phyloP scores from a whole-genome alignment of 2,329 filamentous ascomycete genomes.

The Leptographium galeiforme region DNA sequence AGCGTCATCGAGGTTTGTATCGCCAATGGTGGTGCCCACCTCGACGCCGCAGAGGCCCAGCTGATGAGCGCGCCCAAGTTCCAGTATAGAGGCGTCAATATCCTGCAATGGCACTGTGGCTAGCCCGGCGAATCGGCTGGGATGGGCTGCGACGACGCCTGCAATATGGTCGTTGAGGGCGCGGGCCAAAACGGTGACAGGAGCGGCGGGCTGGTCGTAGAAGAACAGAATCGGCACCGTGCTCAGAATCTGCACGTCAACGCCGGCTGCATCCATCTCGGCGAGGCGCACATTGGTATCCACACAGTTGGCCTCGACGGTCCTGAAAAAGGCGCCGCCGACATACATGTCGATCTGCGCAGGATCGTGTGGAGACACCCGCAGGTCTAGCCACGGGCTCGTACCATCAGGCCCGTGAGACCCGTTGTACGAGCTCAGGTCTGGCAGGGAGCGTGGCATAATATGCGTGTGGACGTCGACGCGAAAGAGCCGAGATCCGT shows the following conservation, averaged over 20 bases:
- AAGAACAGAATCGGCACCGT: slow-evolving; percentile 2
- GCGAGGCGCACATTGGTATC: neutral
- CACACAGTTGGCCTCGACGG: slow-evolving; percentile 2
- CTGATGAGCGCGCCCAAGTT: neutral
- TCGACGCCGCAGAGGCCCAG: neutral
- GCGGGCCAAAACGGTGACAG: neutral
- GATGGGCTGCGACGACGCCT: neutral
- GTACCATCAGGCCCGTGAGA: neutral
- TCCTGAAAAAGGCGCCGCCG: neutral
- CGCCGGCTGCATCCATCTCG: slow-evolving; percentile 1
- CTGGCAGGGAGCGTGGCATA: neutral
- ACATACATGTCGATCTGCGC: slow-evolving; percentile 1
- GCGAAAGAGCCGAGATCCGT: neutral
- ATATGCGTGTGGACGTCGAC: slow-evolving; percentile 2
- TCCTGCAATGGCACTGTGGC: slow-evolving; percentile 1
- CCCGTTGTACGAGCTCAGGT: neutral
- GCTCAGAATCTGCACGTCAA: slow-evolving; percentile 1
- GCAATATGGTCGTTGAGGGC: slow-evolving; percentile 2
- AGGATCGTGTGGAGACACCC: neutral
- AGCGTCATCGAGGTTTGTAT: neutral
- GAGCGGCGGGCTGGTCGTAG: slow-evolving; percentile 1
- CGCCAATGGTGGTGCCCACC: neutral
- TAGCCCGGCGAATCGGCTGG: neutral
- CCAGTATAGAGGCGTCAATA: neutral
- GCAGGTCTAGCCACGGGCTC: neutral